A percentile compares a stretch with the other conserved stretches of the same genome.
phyloP scores from a whole-genome alignment of 2,329 filamentous ascomycete species.

The Hypomyces rosellus region DNA sequence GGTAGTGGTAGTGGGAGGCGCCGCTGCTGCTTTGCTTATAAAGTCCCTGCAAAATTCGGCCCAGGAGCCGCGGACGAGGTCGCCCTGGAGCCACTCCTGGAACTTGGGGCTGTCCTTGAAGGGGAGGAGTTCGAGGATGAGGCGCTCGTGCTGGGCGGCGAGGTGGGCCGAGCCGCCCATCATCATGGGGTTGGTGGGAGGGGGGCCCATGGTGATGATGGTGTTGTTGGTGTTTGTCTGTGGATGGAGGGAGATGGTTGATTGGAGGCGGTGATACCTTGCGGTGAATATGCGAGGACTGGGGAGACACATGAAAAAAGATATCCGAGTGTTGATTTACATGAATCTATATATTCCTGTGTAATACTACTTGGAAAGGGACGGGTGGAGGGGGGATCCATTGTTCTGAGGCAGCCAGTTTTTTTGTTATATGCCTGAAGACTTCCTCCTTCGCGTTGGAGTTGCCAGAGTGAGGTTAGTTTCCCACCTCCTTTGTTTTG shows the following conservation, averaged over 20 bases:
- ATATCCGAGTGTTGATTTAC: not conserved
- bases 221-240: not conserved
- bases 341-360: not conserved
- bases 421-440: too few relatives aligned
- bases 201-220: not conserved
- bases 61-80: slow-evolving; percentile 29
- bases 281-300: not conserved
- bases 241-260: not conserved
- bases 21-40: slow-evolving; percentile 14
- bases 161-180: slow-evolving; percentile 14
- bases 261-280: not conserved
- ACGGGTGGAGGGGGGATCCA: too few relatives aligned
- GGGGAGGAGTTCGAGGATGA: slow-evolving; percentile 34
- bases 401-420: too few relatives aligned
- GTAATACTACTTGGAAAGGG: too few relatives aligned
- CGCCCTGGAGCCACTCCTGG: slow-evolving; percentile 29
- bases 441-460: too few relatives aligned
- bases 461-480: too few relatives aligned
- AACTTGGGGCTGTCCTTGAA: slow-evolving; percentile 29
- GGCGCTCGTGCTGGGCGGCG: slow-evolving; percentile 30
- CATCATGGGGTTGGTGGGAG: not conserved
- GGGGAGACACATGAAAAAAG: not conserved
- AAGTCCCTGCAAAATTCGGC: slow-evolving; percentile 31
- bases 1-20: too few relatives aligned
- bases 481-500: too few relatives aligned